A percentile compares a stretch with the other conserved stretches of the same genome.
Evolutionary conservation across 257 asterid species (phyloP).

Genomic region (Fraxinus cuspidata): DNA sequence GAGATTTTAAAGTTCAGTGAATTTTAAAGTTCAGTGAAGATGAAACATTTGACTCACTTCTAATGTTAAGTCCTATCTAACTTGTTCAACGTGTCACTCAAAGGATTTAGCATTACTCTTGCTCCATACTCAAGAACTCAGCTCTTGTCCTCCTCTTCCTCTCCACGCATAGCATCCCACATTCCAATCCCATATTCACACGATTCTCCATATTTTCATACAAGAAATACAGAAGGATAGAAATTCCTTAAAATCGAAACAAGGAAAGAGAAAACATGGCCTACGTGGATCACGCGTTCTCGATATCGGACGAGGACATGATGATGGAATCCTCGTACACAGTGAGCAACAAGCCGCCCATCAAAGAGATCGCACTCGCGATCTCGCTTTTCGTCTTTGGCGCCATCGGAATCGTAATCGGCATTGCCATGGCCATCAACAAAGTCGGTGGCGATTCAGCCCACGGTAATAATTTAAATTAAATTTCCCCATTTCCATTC

Average conservation of each 20-base stretch:
- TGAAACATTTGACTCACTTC: too few relatives aligned
- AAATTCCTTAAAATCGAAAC: neutral
- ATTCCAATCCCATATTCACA: neutral
- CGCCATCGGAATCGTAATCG: conserved; percentile 66
- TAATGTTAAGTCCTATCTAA: too few relatives aligned
- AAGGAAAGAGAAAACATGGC: conserved; percentile 51
- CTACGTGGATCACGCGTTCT: conserved; percentile 95
- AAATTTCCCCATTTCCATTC: neutral
- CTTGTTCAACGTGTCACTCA: neutral
- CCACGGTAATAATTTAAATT: conserved; percentile 57
- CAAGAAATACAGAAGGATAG: neutral
- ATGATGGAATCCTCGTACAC: conserved; percentile 81
- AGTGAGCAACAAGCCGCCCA: conserved; percentile 77
- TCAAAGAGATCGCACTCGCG: conserved; percentile 97
- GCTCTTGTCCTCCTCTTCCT: neutral
- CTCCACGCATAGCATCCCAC: neutral
- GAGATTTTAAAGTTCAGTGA: too few relatives aligned
- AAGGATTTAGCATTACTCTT: neutral
- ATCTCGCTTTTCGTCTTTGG: conserved; percentile 87
- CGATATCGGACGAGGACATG: conserved; percentile 95
- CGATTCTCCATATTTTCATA: neutral
- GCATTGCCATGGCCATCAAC: conserved; percentile 78
- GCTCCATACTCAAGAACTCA: neutral
- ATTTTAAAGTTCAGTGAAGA: too few relatives aligned
- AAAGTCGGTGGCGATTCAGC: conserved; percentile 90